phyloP scores from a whole-genome alignment of 2,329 filamentous ascomycete species.

The Fusarium caatingaense region DNA sequence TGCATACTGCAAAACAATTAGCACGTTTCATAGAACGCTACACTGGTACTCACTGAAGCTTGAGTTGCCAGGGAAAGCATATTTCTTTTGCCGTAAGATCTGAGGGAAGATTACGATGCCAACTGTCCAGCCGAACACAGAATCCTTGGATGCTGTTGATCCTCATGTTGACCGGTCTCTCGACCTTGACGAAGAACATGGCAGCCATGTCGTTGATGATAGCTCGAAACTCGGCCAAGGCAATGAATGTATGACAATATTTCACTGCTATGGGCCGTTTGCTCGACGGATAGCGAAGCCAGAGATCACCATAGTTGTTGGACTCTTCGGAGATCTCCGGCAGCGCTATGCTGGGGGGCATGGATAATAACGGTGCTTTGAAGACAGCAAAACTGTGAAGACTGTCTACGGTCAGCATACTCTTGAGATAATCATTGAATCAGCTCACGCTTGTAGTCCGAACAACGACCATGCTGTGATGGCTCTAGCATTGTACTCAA shows the following conservation, averaged over 20 bases:
- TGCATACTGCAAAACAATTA: not conserved
- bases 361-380: not conserved
- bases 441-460: not conserved
- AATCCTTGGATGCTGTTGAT: not conserved
- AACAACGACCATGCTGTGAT: not conserved
- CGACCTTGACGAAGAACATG: not conserved
- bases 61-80: slow-evolving; percentile 1
- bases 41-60: not conserved
- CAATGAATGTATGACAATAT: not conserved
- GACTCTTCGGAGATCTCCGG: fast-evolving
- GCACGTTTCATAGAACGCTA: fast-evolving
- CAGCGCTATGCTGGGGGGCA: not conserved
- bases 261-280: not conserved
- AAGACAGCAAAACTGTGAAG: not conserved
- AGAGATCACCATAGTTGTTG: not conserved
- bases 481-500: not conserved
- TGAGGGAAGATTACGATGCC: not conserved
- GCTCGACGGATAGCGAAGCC: not conserved
- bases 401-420: fast-evolving
- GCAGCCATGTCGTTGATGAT: not conserved
- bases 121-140: not conserved
- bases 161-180: fast-evolving
- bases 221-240: not conserved
- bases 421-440: fast-evolving
- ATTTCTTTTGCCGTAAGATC: not conserved